Base-by-base conservation (phyloP, 768 basidiomycete genomes). In the Boletus rubroflammeus region DNA sequence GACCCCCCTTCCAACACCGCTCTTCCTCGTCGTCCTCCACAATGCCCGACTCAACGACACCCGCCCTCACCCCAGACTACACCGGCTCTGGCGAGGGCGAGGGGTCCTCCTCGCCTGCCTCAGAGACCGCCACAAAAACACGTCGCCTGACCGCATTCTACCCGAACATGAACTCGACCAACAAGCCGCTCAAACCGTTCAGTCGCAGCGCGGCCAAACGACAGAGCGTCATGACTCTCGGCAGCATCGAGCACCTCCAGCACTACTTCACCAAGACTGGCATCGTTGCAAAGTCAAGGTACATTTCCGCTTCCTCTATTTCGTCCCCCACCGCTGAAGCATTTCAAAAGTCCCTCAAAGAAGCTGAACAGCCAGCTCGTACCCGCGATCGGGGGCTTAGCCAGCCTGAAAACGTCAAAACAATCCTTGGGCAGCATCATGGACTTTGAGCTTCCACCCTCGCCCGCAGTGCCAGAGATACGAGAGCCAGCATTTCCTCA, bases 231-330 rank as follows among this genome's bases (percentile, higher is more conserved):
- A 88, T 95, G 84, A 84, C 92, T 0, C 73, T 98, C 17, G 94
- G 94, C n/a, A 93, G 91, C 67, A 98, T 98, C 61, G 90, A 96
- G 67, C 91, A 97, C 68, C 80, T 98, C 39, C 95, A 98, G 72
- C 87, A 94, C 64, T 95, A 94, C 67, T 98, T 95, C 64, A 91
- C 90, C 8, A 93, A 93, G 79, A 84, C 89, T 0, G 91, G 91
- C 2, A 79, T 93, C 51, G 79, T 78, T 25, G 78, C 86, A 32
- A 83, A 85, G 75, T 79, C 79, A 72, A 81, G 82, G 92, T 88
- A 73, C 74, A 86, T 62, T n/a, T 50, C 44, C 29, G 14, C 34
- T 43, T n/a, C 39, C 23, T 53, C 44, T 28, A 11, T 17, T 21
- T 11, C 34, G 5, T 15, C 5, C 13, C 31, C 55, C 50, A 23